These are phyloP conservation scores for Viola odorata DNA, from an alignment of 345 rosid genomes.

Conservation along the genomic window DNA sequence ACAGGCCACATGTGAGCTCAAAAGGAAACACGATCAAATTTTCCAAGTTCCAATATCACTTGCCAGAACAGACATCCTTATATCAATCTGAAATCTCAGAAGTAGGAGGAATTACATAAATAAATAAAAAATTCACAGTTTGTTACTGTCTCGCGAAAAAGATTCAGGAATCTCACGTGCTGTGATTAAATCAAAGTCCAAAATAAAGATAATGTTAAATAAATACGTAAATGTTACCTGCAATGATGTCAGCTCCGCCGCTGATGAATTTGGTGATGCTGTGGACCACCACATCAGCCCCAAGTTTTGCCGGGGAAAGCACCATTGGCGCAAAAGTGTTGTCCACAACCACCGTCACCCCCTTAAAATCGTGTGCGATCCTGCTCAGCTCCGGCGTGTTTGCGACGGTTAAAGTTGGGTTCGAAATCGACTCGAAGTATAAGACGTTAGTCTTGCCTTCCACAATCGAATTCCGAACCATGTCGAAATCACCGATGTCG, in stretches of 20 bases:
- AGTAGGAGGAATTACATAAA: no score
- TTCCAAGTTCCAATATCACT: no score
- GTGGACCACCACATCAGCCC: constrained; percentile 91
- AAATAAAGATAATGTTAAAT: no score
- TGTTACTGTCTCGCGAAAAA: no score
- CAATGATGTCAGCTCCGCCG: constrained; percentile 93
- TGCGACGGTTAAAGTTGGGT: constrained; percentile 78
- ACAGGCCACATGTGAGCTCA: no score
- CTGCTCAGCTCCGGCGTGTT: constrained; percentile 69
- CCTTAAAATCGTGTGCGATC: constrained; percentile 64
- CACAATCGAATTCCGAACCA: constrained; percentile 53
- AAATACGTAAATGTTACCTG: constrained; percentile 39
- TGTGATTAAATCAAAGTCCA: no score
- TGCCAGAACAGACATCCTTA: no score
- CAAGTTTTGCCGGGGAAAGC: constrained; percentile 85
- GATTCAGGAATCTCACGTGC: no score
- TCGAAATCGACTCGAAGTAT: constrained; percentile 79
- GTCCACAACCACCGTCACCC: constrained; percentile 75
- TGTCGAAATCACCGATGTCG: constrained; percentile 48
- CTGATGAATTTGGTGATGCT: constrained; percentile 92
- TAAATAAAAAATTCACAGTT: no score
- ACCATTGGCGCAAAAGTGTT: constrained; percentile 93
- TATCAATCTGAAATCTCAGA: no score
- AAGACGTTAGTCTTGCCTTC: constrained; percentile 69
- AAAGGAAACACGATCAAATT: no score